phyloP scores from a whole-genome alignment of 257 asterid genomes.

The Echium plantagineum region DNA sequence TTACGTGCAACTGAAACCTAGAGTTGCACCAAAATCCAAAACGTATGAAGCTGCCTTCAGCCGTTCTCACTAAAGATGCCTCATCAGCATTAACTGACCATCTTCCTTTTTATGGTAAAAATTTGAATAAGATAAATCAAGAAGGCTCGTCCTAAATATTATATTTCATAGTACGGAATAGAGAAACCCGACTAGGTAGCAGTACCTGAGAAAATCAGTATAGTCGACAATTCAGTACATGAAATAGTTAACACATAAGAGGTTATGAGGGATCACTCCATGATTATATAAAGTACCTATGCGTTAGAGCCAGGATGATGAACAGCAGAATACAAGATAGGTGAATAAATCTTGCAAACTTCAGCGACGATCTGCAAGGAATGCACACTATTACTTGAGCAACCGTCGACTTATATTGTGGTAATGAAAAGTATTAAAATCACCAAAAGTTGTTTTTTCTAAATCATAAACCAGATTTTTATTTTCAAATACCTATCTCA shows the following conservation, averaged over 20 bases:
- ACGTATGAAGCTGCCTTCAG: constrained; percentile 27
- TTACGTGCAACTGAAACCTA: constrained; percentile 53
- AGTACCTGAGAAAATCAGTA: background rate
- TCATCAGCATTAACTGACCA: constrained; percentile 41
- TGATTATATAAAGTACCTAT: background rate
- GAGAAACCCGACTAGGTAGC: background rate
- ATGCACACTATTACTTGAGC: background rate
- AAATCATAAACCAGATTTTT: too few relatives aligned
- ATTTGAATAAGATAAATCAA: constrained; percentile 27
- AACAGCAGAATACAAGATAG: background rate
- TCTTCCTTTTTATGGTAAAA: constrained; percentile 34
- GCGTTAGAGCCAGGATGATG: background rate
- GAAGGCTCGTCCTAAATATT: constrained; percentile 1
- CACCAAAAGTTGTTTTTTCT: too few relatives aligned
- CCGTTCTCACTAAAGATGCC: constrained; percentile 23
- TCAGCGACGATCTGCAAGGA: background rate
- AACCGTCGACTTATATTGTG: background rate
- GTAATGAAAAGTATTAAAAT: too few relatives aligned
- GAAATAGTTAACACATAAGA: background rate
- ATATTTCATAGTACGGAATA: background rate
- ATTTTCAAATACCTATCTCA: background rate
- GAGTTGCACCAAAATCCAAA: constrained; percentile 27
- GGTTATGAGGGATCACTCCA: background rate
- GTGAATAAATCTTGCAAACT: background rate
- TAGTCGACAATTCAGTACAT: background rate